These are phyloP conservation scores for Talaromyces sp. DNA, from an alignment of 2,329 filamentous ascomycete species.

Conservation along the genomic window DNA sequence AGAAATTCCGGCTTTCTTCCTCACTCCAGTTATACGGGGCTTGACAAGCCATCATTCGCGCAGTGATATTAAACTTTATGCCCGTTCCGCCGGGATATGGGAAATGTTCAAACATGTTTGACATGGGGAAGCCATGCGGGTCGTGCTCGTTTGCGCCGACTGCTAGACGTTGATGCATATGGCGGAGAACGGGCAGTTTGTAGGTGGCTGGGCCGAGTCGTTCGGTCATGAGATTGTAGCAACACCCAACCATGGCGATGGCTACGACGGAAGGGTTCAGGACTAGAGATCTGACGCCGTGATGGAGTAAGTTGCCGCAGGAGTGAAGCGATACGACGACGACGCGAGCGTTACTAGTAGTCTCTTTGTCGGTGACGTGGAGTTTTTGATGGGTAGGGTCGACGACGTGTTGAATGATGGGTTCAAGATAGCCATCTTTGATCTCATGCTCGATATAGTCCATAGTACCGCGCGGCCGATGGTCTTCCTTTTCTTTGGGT, in stretches of 20 bases:
- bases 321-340: slow-evolving; percentile 96
- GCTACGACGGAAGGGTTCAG: slow-evolving; percentile 78
- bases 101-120: slow-evolving; percentile 56
- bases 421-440: slow-evolving; percentile 37
- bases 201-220: slow-evolving; percentile 79
- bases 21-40: slow-evolving; percentile 87
- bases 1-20: slow-evolving; percentile 77
- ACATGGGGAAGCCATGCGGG: slow-evolving; percentile 92
- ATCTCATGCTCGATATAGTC: slow-evolving; percentile 42
- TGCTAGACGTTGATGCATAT: slow-evolving; percentile 63
- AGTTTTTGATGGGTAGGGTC: slow-evolving; percentile 11
- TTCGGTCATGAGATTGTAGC: slow-evolving; percentile 94
- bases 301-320: slow-evolving; percentile 94
- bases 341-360: slow-evolving; percentile 35
- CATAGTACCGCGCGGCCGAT: slow-evolving; percentile 25
- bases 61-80: slow-evolving; percentile 86
- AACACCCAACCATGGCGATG: slow-evolving; percentile 95
- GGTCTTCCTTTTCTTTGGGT: slow-evolving; percentile 13
- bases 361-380: background rate
- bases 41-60: slow-evolving; percentile 96
- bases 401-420: slow-evolving; percentile 31
- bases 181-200: slow-evolving; percentile 72
- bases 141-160: slow-evolving; percentile 68
- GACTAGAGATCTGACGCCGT: slow-evolving; percentile 78
- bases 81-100: slow-evolving; percentile 52